A percentile compares a stretch with the other conserved stretches of the same genome.
These are phyloP conservation scores for Mrakiaceae sp. DNA, from an alignment of 1,284 basidiomycete genomes.

Conservation along the genomic window DNA sequence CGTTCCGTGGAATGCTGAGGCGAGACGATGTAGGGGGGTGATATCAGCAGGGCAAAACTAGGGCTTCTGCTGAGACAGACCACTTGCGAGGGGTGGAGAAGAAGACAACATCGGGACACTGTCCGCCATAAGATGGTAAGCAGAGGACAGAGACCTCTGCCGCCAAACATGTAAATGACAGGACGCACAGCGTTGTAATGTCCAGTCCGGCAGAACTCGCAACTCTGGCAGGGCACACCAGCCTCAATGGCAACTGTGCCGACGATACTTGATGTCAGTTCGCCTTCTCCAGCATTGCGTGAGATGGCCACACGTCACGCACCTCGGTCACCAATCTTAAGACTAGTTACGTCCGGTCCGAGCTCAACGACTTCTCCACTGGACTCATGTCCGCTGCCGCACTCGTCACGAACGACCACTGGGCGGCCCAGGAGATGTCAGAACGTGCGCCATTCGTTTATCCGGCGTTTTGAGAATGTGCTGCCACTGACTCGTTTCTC, in stretches of 20 bases:
- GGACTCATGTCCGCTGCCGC: constrained; percentile 37
- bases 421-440: too few relatives aligned
- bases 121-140: too few relatives aligned
- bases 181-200: constrained; percentile 37
- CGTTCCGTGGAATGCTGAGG: constrained; percentile 9
- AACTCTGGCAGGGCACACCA: constrained; percentile 42
- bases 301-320: too few relatives aligned
- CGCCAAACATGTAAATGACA: not conserved
- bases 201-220: constrained; percentile 41
- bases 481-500: constrained; percentile 30
- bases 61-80: too few relatives aligned
- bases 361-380: constrained; percentile 39
- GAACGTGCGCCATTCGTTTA: too few relatives aligned
- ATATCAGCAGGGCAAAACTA: not conserved
- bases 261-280: constrained; percentile 9
- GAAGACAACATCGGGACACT: constrained; percentile 38
- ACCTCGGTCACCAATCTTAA: constrained; percentile 26
- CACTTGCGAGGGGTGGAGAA: constrained; percentile 35
- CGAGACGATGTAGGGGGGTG: too few relatives aligned
- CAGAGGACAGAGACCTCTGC: not conserved
- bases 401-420: constrained; percentile 22
- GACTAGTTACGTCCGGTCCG: constrained; percentile 34
- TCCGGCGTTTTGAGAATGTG: not conserved
- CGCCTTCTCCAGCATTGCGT: too few relatives aligned
- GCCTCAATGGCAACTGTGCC: constrained; percentile 43